These are phyloP conservation scores for Candida wancherniae DNA, from an alignment of 805 yeast species.

Conservation along the genomic window DNA sequence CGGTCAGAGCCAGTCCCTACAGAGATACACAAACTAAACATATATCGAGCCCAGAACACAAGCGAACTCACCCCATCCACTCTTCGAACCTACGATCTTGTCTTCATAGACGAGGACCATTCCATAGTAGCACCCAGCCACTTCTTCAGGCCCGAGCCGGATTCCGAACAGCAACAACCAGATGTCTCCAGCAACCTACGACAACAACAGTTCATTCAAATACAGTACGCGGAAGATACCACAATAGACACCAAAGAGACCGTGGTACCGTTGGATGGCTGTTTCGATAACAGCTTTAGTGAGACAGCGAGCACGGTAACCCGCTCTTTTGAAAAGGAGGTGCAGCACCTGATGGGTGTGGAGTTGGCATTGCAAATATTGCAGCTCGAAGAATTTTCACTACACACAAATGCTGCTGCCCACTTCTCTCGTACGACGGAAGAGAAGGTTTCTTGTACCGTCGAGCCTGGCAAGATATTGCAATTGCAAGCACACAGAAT, in stretches of 20 bases:
- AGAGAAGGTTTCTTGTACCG: constrained; percentile 12
- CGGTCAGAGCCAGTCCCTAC: no score
- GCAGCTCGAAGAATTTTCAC: no score
- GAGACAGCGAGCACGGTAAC: constrained; percentile 12
- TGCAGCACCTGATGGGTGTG: no score
- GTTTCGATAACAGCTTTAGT: constrained; percentile 12
- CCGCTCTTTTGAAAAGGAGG: constrained; percentile 3
- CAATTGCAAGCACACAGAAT: constrained; percentile 11
- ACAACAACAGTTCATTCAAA: constrained; percentile 6
- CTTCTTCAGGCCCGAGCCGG: not conserved
- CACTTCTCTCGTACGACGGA: no score
- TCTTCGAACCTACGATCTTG: constrained; percentile 4
- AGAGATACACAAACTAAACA: no score
- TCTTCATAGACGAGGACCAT: constrained; percentile 8
- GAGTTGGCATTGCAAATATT: no score
- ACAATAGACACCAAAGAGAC: constrained; percentile 1
- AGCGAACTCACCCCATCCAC: constrained; percentile 4
- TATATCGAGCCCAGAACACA: constrained; percentile 3
- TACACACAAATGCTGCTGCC: no score
- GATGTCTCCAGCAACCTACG: no score
- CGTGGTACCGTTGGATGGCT: constrained; percentile 9
- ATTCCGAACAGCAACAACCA: no score
- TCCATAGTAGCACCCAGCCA: constrained; percentile 6
- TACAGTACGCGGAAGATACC: not conserved
- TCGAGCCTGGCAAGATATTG: constrained; percentile 10